phyloP scores from a whole-genome alignment of 176 grass and related monocot species.

The Paspalum notatum region DNA sequence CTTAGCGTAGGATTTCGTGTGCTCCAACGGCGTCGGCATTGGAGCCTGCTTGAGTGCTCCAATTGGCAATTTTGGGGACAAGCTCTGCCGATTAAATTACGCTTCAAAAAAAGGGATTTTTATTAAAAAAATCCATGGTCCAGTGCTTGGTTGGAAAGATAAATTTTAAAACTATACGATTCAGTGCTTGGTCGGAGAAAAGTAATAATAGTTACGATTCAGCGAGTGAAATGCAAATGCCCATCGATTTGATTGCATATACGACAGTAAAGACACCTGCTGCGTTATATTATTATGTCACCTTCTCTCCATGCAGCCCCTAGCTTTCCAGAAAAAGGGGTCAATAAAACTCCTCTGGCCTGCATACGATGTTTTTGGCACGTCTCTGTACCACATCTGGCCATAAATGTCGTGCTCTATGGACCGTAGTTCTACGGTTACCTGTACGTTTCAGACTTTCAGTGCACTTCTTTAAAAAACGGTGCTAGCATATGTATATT shows the following conservation, averaged over 20 bases:
- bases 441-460: background rate
- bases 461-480: background rate
- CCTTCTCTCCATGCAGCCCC: background rate
- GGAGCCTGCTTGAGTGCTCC: background rate
- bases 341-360: background rate
- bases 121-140: background rate
- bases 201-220: background rate
- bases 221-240: background rate
- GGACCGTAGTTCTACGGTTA: conserved; percentile 8
- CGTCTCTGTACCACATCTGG: conserved; percentile 13
- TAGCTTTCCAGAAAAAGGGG: background rate
- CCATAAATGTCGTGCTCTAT: conserved; percentile 3
- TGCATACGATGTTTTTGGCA: conserved; percentile 4
- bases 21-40: background rate
- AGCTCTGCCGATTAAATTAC: background rate
- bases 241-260: background rate
- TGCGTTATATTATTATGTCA: background rate
- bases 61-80: background rate
- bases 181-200: background rate
- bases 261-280: background rate
- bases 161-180: background rate
- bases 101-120: no score
- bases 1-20: background rate
- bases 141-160: background rate
- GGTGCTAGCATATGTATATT: background rate